Conservation (phyloP, 192 early-diverging fungal genomes). For the Coemansia sp. region DNA sequence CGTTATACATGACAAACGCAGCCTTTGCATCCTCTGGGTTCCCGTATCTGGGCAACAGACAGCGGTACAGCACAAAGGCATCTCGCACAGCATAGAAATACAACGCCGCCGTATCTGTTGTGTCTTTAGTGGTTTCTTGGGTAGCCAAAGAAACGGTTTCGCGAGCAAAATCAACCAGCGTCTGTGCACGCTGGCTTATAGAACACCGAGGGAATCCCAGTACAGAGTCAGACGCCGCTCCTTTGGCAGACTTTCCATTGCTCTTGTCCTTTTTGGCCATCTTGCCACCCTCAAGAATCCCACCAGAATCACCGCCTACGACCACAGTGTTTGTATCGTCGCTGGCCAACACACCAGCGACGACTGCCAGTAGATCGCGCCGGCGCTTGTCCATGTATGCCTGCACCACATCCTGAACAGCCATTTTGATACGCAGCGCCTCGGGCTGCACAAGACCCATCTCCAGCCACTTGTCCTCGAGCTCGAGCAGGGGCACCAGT, state of each 20-base stretch:
- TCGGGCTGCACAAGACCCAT: constrained; percentile 17
- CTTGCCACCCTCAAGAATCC: constrained; percentile 13
- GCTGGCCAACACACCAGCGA: constrained; percentile 24
- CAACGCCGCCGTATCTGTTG: constrained; percentile 10
- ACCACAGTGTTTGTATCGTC: constrained; percentile 34
- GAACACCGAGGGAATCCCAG: constrained; percentile 33
- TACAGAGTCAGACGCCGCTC: constrained; percentile 5
- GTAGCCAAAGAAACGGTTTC: constrained; percentile 30
- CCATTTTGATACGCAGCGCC: constrained; percentile 14
- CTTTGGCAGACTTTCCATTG: constrained; percentile 1
- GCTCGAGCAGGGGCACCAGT: constrained; percentile 30
- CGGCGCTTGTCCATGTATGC: constrained; percentile 32
- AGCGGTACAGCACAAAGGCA: constrained; percentile 36
- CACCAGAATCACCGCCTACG: constrained; percentile 27
- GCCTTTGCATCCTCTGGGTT: constrained; percentile 14
- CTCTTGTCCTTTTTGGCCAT: constrained; percentile 2
- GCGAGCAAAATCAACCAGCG: constrained; percentile 42
- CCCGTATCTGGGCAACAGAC: constrained; percentile 14
- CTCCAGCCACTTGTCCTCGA: constrained; percentile 38
- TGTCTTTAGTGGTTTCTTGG: constrained; percentile 1
- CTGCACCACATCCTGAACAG: constrained; percentile 25
- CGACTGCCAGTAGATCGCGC: constrained; percentile 30
- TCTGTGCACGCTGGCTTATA: constrained; percentile 38
- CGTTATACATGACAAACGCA: constrained; percentile 40
- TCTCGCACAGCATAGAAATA: constrained; percentile 44